Conservation (phyloP, 345 rosid species). For the Carallia brachiata region DNA sequence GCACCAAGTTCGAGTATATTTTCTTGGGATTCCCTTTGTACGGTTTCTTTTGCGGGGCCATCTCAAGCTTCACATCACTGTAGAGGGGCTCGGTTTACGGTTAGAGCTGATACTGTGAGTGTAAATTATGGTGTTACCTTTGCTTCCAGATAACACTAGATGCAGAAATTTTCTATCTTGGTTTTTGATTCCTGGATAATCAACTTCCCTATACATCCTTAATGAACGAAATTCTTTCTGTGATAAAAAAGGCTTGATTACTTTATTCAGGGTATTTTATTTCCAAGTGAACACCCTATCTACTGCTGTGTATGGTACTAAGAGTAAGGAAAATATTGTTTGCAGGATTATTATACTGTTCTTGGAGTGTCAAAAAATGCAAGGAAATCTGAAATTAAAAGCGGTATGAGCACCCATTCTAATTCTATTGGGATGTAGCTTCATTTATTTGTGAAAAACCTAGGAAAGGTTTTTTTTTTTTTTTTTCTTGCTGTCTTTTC, state of each 20-base stretch:
- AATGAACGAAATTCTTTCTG: neutral
- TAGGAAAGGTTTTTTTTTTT: too few relatives aligned
- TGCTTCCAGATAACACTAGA: neutral
- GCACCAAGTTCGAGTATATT: constrained; percentile 68
- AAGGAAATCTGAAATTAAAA: constrained; percentile 92
- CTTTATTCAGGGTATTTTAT: neutral
- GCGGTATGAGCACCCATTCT: constrained; percentile 50
- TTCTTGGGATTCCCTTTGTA: constrained; percentile 52
- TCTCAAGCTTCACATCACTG: constrained; percentile 44
- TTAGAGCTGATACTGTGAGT: constrained; percentile 90
- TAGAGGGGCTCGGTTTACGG: constrained; percentile 67
- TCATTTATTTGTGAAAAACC: too few relatives aligned
- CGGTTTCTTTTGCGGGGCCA: constrained; percentile 41
- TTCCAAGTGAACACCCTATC: neutral
- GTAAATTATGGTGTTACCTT: constrained; percentile 19
- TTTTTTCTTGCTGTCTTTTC: too few relatives aligned
- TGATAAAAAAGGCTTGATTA: neutral
- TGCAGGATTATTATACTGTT: constrained; percentile 87
- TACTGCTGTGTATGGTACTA: neutral
- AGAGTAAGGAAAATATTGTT: constrained; percentile 1
- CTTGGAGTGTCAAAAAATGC: constrained; percentile 90
- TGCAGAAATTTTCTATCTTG: neutral
- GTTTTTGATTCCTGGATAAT: neutral
- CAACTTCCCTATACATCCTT: neutral
- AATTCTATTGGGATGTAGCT: neutral